These are phyloP conservation scores for Domatiomyces globalis DNA, from an alignment of 2,329 filamentous ascomycete species.

Conservation along the genomic window DNA sequence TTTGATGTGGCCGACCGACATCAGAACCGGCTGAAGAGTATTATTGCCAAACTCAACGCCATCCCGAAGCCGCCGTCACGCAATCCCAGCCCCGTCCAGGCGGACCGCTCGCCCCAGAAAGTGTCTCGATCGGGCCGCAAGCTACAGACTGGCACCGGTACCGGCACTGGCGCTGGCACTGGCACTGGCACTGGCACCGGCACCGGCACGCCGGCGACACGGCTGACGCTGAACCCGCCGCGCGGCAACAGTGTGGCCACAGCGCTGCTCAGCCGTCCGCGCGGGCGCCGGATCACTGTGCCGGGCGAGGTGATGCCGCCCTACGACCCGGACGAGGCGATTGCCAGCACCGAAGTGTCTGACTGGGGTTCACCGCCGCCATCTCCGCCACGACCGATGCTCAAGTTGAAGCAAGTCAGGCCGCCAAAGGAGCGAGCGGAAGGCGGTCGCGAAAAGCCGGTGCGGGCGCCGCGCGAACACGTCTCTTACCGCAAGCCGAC, in stretches of 20 bases:
- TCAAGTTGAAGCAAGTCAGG: slow-evolving; percentile 32
- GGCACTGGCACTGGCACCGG: slow-evolving; percentile 11
- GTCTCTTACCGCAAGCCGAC: slow-evolving; percentile 16
- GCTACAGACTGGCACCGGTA: slow-evolving; percentile 19
- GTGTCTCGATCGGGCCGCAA: slow-evolving; percentile 30
- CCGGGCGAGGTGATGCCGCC: slow-evolving; percentile 25
- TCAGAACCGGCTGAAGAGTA: slow-evolving; percentile 42
- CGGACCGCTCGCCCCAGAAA: slow-evolving; percentile 25
- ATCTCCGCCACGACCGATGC: slow-evolving; percentile 14
- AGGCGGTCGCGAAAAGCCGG: slow-evolving; percentile 4
- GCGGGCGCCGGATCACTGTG: slow-evolving; percentile 25
- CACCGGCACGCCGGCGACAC: slow-evolving; percentile 14
- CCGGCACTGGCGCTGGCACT: too few species aligned
- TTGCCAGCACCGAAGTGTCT: slow-evolving; percentile 34
- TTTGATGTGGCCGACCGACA: slow-evolving; percentile 45
- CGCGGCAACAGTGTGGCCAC: slow-evolving; percentile 13
- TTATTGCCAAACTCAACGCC: slow-evolving; percentile 47
- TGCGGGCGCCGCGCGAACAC: slow-evolving; percentile 8
- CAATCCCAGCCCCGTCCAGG: slow-evolving; percentile 41
- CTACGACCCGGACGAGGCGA: slow-evolving; percentile 31
- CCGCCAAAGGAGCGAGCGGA: slow-evolving; percentile 7
- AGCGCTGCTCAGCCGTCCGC: slow-evolving; percentile 22
- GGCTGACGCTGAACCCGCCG: slow-evolving; percentile 27
- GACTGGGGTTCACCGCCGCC: slow-evolving; percentile 27
- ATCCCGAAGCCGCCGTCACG: slow-evolving; percentile 47